phyloP scores from a whole-genome alignment of 116 monocot genomes.

The Dioscorea cayenensis region DNA sequence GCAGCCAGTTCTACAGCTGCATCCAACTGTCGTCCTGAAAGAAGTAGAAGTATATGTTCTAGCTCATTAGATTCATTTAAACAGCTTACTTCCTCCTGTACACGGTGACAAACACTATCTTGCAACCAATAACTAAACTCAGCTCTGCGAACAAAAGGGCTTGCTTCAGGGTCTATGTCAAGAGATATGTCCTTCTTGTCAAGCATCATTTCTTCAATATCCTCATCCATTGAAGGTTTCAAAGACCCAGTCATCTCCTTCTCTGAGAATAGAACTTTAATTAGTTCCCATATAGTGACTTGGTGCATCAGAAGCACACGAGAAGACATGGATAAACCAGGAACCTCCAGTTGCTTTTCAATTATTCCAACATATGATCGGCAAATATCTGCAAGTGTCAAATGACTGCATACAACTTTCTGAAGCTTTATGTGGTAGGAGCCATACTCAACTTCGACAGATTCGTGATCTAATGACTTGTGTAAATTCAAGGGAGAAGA shows the following conservation, averaged over 20 bases:
- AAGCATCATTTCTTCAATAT: slow-evolving; percentile 69
- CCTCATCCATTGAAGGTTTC: slow-evolving; percentile 26
- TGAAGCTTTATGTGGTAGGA: slow-evolving; percentile 52
- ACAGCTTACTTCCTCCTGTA: slow-evolving; percentile 75
- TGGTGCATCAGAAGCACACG: slow-evolving; percentile 79
- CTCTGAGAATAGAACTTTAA: slow-evolving; percentile 83
- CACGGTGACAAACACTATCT: slow-evolving; percentile 82
- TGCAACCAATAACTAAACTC: slow-evolving; percentile 92
- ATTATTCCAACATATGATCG: slow-evolving; percentile 62
- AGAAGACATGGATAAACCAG: slow-evolving; percentile 48
- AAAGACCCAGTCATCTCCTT: slow-evolving; percentile 33
- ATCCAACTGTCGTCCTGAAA: slow-evolving; percentile 83
- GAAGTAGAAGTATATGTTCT: slow-evolving; percentile 60
- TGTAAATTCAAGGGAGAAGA: slow-evolving; percentile 64
- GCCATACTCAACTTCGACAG: slow-evolving; percentile 26
- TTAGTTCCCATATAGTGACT: slow-evolving; percentile 86
- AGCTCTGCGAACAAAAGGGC: slow-evolving; percentile 71
- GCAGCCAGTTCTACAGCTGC: slow-evolving; percentile 79
- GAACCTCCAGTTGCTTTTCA: slow-evolving; percentile 68
- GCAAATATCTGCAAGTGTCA: slow-evolving; percentile 59
- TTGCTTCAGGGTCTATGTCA: slow-evolving; percentile 68
- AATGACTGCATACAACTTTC: slow-evolving; percentile 53
- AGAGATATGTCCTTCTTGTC: slow-evolving; percentile 54
- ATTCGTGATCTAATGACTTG: slow-evolving; percentile 67
- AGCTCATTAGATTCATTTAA: slow-evolving; percentile 57